Evolutionary conservation across 805 yeast genomes (phyloP).

Genomic region (Metschnikowia colocasiae): DNA sequence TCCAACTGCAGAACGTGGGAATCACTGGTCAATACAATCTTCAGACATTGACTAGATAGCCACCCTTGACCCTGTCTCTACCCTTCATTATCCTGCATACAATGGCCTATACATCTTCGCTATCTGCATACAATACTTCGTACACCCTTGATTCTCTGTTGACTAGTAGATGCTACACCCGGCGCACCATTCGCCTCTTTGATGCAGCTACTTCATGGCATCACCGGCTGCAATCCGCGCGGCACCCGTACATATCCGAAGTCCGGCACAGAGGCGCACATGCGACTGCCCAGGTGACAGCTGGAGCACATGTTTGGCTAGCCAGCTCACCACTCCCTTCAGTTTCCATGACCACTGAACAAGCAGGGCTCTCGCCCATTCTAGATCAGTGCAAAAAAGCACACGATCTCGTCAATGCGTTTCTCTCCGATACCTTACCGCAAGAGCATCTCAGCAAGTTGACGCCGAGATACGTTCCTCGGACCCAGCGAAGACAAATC

Average conservation of each 20-base stretch:
- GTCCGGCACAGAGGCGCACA: slow-evolving; percentile 1
- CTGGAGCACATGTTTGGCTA: not conserved
- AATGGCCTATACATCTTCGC: no score
- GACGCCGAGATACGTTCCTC: slow-evolving; percentile 21
- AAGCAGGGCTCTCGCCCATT: slow-evolving; percentile 3
- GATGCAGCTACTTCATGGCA: no score
- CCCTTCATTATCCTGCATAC: no score
- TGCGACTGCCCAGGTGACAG: not conserved
- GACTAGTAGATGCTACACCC: no score
- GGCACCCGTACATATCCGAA: not conserved
- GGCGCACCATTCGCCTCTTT: no score
- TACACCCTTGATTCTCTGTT: no score
- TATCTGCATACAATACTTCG: no score
- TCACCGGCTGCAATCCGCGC: no score
- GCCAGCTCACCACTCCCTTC: not conserved
- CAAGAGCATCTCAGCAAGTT: slow-evolving; percentile 22
- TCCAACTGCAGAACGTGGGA: no score
- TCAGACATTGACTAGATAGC: no score
- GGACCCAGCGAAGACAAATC: slow-evolving; percentile 19
- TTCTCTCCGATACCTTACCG: slow-evolving; percentile 28
- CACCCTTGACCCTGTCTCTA: no score
- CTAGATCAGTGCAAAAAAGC: slow-evolving; percentile 30
- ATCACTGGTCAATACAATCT: no score
- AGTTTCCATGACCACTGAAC: not conserved
- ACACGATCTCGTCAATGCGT: slow-evolving; percentile 29